Evolutionary conservation across 768 basidiomycete species (phyloP), one percentile per base, ranked within the genome.

Genomic region (Xerocomus potaroensis): DNA sequence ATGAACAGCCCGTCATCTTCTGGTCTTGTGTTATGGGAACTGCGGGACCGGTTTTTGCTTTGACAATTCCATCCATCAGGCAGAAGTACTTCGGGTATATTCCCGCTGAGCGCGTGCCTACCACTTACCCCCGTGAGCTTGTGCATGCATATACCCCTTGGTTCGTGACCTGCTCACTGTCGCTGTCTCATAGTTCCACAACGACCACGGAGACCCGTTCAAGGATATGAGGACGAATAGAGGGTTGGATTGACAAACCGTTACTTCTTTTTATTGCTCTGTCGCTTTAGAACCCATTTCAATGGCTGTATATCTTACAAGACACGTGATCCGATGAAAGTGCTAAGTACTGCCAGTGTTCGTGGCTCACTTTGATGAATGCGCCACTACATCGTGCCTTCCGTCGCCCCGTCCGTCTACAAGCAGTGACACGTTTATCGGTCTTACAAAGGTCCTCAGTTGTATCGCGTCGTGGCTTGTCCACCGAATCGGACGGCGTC

Each of bases 1-100:
- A 95, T 69, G 91, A 95, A 69, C 81, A 79, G 59, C 91, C 91
- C 23, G 87, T 91, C 65, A 79, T 93, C 65, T 93, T 93, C 74
- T 95, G 83, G 69, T 91, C 91, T 10, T 75, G 83, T 62, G 67
- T 83, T 39, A 69, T 95, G 47, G 91, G 91, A 43, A 57, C 72
- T 47, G 75, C 82, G 57, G 91, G 91, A 2, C 91, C 91, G 10
- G 70, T 84, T 21, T 69, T 91, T 66, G 83, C 83, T 34, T 54
- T 88, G 34, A 70, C 73, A 33, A 75, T 93, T 15, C 91, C 91
- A n/a, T 87, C 90, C 16, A 75, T 93, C 53, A 84, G 89, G 47
- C 70, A 62, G 39, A 73, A 78, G 58, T 70, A 72, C n/a, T 67
- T 87, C 58, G 91, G 91, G 16, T 90, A 82, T 54, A 75, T 74